Percentiles rank a stretch among this genome's conserved stretches.
Conservation (phyloP, 441 rosid genomes). For the Kokia cookei region DNA sequence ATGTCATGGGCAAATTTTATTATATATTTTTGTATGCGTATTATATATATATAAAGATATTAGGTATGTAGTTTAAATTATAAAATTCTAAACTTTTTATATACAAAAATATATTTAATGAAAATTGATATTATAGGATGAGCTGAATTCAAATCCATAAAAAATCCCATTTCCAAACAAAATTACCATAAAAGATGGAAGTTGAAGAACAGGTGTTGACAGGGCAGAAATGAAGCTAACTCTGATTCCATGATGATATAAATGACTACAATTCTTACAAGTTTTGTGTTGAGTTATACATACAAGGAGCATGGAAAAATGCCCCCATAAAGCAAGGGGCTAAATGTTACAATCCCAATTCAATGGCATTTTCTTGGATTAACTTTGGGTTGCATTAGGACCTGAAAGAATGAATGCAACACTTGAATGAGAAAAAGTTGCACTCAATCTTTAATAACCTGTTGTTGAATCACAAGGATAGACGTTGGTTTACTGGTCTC, state of each 20-base stretch:
- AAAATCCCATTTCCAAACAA: too few species aligned
- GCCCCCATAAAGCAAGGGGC: background rate
- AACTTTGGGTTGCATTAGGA: background rate
- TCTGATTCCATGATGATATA: background rate
- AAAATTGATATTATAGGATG: too few species aligned
- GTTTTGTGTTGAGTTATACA: background rate
- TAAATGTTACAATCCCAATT: background rate
- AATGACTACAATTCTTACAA: background rate
- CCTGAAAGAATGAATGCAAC: background rate
- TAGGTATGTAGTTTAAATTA: too few species aligned
- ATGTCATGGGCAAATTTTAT: too few species aligned
- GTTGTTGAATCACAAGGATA: constrained; percentile 25
- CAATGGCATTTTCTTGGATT: background rate
- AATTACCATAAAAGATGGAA: too few species aligned
- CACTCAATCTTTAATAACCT: background rate
- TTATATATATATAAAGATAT: too few species aligned
- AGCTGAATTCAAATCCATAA: too few species aligned
- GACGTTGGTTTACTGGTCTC: constrained; percentile 3
- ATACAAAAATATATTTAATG: too few species aligned
- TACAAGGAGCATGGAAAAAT: background rate
- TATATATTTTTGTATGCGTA: too few species aligned
- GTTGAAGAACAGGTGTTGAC: too few species aligned
- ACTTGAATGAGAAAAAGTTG: background rate
- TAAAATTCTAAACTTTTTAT: too few species aligned
- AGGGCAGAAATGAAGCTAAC: background rate